Conservation (phyloP, 2,329 filamentous ascomycete genomes). For the Trichoderma simmonsii region DNA sequence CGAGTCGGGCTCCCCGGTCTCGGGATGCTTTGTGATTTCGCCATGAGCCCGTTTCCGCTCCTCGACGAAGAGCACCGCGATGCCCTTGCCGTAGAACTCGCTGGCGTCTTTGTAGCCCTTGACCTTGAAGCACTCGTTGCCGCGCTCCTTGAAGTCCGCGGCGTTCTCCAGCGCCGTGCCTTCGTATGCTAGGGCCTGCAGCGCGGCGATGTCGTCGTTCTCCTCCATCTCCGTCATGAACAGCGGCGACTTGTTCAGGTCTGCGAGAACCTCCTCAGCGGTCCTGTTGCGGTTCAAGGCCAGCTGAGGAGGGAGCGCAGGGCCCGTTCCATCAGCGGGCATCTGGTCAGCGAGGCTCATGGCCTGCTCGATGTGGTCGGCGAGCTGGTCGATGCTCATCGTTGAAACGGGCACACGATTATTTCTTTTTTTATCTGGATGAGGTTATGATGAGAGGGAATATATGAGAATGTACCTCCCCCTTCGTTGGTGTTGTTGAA, state of each 20-base stretch:
- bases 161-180: slow-evolving; percentile 82
- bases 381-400: slow-evolving; percentile 44
- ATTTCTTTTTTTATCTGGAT: neutral
- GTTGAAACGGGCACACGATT: neutral
- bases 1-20: slow-evolving; percentile 31
- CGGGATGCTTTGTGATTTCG: slow-evolving; percentile 29
- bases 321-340: slow-evolving; percentile 31
- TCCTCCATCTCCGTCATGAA: slow-evolving; percentile 96
- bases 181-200: slow-evolving; percentile 89
- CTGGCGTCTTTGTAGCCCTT: slow-evolving; percentile 77
- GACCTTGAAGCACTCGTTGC: slow-evolving; percentile 79
- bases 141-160: slow-evolving; percentile 81
- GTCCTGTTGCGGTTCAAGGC: slow-evolving; percentile 44
- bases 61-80: slow-evolving; percentile 66
- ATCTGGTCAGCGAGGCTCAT: slow-evolving; percentile 25
- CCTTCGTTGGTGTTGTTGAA: neutral
- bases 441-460: neutral
- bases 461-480: neutral
- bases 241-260: slow-evolving; percentile 66
- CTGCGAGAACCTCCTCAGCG: slow-evolving; percentile 53
- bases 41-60: slow-evolving; percentile 52
- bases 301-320: slow-evolving; percentile 46
- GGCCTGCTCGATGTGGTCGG: slow-evolving; percentile 39
- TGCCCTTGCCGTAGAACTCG: slow-evolving; percentile 88
- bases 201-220: slow-evolving; percentile 78